Conservation (phyloP, 306 rosid genomes). For the Purshia tridentata region DNA sequence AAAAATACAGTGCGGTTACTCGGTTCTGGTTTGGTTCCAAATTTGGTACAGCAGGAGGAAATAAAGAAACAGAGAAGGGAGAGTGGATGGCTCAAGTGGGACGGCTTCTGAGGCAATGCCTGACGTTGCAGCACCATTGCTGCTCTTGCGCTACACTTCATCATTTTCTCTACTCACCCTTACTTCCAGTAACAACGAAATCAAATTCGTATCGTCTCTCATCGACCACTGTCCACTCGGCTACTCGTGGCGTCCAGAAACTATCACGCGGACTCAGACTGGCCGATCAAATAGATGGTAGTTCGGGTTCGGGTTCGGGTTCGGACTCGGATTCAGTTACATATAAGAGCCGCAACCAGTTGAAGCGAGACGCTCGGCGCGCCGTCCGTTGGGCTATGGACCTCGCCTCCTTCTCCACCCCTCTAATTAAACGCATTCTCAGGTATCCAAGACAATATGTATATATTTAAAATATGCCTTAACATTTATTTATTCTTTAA, state of each 20-base stretch:
- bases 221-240: conserved; percentile 25
- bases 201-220: conserved; percentile 30
- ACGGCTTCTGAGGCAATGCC: conserved; percentile 60
- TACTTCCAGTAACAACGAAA: conserved; percentile 19
- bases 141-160: conserved; percentile 25
- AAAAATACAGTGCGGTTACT: neutral
- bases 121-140: conserved; percentile 39
- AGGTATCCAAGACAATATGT: conserved; percentile 29
- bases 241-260: conserved; percentile 40
- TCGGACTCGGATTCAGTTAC: conserved; percentile 40
- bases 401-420: conserved; percentile 65
- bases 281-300: conserved; percentile 28
- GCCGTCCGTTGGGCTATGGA: conserved; percentile 84
- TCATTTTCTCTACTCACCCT: conserved; percentile 25
- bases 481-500: too few species aligned
- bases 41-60: neutral
- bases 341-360: conserved; percentile 71
- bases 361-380: conserved; percentile 81
- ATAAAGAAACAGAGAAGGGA: neutral
- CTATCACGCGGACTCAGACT: conserved; percentile 41
- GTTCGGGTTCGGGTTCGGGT: conserved; percentile 15
- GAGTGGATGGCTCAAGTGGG: conserved; percentile 45
- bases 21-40: too few species aligned
- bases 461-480: neutral
- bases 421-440: conserved; percentile 76